Percentiles rank a stretch among this genome's conserved stretches.
Evolutionary conservation across 1,284 basidiomycete species (phyloP).

Genomic region (Earliella scabrosa): DNA sequence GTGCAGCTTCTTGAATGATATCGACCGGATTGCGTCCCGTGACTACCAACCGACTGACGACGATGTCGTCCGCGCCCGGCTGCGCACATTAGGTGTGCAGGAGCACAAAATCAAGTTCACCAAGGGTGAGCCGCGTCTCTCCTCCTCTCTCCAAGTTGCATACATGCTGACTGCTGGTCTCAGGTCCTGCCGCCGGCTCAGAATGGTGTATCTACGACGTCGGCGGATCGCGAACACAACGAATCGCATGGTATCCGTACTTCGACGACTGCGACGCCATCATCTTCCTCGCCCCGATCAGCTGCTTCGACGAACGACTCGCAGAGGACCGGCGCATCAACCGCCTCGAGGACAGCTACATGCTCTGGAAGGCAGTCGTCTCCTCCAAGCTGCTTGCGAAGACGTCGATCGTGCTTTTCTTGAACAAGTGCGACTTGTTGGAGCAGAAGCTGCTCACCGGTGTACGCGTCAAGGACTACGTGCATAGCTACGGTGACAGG

Average conservation of each 20-base stretch:
- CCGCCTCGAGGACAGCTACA: slow-evolving; percentile 46
- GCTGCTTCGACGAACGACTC: slow-evolving; percentile 48
- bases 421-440: slow-evolving; percentile 58
- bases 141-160: background rate
- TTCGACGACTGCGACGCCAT: slow-evolving; percentile 47
- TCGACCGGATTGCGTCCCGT: slow-evolving; percentile 54
- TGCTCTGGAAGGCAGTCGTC: slow-evolving; percentile 45
- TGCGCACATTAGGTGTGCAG: slow-evolving; percentile 74
- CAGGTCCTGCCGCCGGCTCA: slow-evolving; percentile 37
- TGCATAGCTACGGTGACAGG: slow-evolving; percentile 44
- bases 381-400: slow-evolving; percentile 42
- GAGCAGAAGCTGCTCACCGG: slow-evolving; percentile 68
- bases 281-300: slow-evolving; percentile 47
- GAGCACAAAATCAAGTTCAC: slow-evolving; percentile 72
- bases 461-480: slow-evolving; percentile 59
- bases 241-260: slow-evolving; percentile 44
- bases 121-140: slow-evolving; percentile 49
- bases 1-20: slow-evolving; percentile 66
- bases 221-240: slow-evolving; percentile 68
- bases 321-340: slow-evolving; percentile 47
- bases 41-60: slow-evolving; percentile 65
- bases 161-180: background rate
- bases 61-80: slow-evolving; percentile 69
- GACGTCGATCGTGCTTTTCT: slow-evolving; percentile 42
- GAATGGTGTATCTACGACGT: slow-evolving; percentile 68